Conservation (phyloP, 495 filamentous ascomycete species). For the Penicillium soppii region DNA sequence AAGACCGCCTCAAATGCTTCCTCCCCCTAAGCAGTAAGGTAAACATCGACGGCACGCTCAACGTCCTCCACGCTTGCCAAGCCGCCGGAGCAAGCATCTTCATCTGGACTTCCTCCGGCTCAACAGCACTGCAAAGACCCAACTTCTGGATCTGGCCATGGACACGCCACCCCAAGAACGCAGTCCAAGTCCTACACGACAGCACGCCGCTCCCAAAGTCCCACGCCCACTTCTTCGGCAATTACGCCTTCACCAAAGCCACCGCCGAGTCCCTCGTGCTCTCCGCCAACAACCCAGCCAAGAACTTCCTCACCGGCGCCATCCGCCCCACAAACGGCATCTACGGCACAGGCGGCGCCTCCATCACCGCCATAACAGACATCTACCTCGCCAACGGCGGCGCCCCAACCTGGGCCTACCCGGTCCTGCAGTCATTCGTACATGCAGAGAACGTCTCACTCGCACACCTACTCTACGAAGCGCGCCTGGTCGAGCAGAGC, state of each 20-base stretch:
- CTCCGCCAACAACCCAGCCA: slow-evolving; percentile 35
- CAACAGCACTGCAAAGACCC: slow-evolving; percentile 40
- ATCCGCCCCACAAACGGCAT: slow-evolving; percentile 59
- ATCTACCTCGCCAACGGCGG: slow-evolving; percentile 31
- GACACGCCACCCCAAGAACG: slow-evolving; percentile 34
- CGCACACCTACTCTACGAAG: slow-evolving; percentile 60
- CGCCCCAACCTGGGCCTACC: slow-evolving; percentile 46
- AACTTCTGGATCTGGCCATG: slow-evolving; percentile 52
- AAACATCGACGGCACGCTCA: slow-evolving; percentile 53
- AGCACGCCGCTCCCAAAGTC: slow-evolving; percentile 41
- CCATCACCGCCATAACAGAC: slow-evolving; percentile 42
- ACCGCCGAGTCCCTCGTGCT: slow-evolving; percentile 53
- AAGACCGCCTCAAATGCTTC: slow-evolving; percentile 45
- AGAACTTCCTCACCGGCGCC: slow-evolving; percentile 53
- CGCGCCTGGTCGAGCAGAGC: slow-evolving; percentile 49
- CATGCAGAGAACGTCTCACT: slow-evolving; percentile 58
- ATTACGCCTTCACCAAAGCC: slow-evolving; percentile 56
- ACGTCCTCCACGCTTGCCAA: slow-evolving; percentile 49
- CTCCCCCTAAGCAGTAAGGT: slow-evolving; percentile 50
- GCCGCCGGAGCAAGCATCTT: slow-evolving; percentile 50
- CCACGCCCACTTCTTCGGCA: slow-evolving; percentile 53
- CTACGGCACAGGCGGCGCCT: slow-evolving; percentile 56
- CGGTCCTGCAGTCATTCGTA: slow-evolving; percentile 55
- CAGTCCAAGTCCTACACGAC: slow-evolving; percentile 48
- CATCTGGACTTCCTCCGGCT: slow-evolving; percentile 57